Percentiles rank a stretch among this genome's conserved stretches.
Evolutionary conservation across 495 filamentous ascomycete species (phyloP).

Genomic region (Neurospora terricola): DNA sequence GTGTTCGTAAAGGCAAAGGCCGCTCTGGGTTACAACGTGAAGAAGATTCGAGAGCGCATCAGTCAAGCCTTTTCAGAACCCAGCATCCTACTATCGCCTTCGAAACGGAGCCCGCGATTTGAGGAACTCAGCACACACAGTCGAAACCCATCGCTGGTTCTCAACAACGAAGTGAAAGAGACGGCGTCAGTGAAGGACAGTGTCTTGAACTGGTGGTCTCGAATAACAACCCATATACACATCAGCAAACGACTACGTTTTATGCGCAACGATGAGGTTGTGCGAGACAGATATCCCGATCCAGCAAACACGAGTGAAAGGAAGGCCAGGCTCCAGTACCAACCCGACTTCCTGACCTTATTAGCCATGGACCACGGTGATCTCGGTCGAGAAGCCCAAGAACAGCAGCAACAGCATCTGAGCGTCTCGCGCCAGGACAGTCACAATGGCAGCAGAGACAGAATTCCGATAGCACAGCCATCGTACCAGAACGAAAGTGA

Average conservation of each 20-base stretch:
- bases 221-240: constrained; percentile 26
- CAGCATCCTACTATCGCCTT: constrained; percentile 30
- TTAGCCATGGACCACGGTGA: constrained; percentile 27
- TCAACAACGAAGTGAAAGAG: constrained; percentile 3
- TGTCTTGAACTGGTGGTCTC: constrained; percentile 32
- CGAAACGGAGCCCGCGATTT: constrained; percentile 26
- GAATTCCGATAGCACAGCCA: not conserved
- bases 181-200: constrained; percentile 19
- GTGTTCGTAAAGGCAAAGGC: constrained; percentile 27
- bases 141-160: constrained; percentile 24
- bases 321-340: constrained; percentile 13
- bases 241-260: constrained; percentile 26
- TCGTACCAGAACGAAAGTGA: constrained; percentile 28
- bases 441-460: not conserved
- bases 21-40: constrained; percentile 26
- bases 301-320: constrained; percentile 14
- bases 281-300: constrained; percentile 7
- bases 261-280: constrained; percentile 4
- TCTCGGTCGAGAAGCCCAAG: constrained; percentile 23
- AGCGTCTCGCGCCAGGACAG: not conserved
- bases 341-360: constrained; percentile 32
- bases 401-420: constrained; percentile 11
- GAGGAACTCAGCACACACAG: constrained; percentile 29
- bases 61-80: constrained; percentile 33
- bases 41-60: constrained; percentile 27